Percentiles rank a stretch among this genome's conserved stretches.
Conservation (phyloP, 1,284 basidiomycete genomes). For the Marasmius tenuissimus region DNA sequence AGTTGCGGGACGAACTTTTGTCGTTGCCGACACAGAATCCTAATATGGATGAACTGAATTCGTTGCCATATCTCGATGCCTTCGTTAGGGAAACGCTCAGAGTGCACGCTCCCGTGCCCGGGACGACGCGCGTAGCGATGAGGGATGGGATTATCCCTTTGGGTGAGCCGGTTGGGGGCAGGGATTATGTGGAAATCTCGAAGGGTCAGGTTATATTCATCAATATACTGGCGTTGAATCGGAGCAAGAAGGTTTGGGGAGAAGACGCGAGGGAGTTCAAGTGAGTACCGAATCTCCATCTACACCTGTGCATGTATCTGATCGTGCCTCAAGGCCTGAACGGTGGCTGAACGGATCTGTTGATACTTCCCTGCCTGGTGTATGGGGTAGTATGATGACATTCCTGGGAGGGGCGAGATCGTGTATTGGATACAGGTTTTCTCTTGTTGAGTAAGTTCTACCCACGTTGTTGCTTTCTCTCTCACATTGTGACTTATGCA, state of each 20-base stretch:
- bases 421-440: slow-evolving; percentile 67
- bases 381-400: slow-evolving; percentile 58
- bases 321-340: slow-evolving; percentile 43
- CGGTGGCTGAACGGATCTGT: slow-evolving; percentile 54
- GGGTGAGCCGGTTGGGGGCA: slow-evolving; percentile 40
- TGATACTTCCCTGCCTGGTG: slow-evolving; percentile 48
- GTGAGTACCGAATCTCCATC: slow-evolving; percentile 26
- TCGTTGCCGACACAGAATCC: slow-evolving; percentile 49
- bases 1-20: slow-evolving; percentile 69
- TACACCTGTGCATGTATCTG: not conserved
- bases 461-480: no score
- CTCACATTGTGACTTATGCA: not conserved
- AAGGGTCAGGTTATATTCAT: slow-evolving; percentile 48
- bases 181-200: slow-evolving; percentile 30
- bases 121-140: slow-evolving; percentile 47
- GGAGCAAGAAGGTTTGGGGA: slow-evolving; percentile 51
- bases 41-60: slow-evolving; percentile 60
- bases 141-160: slow-evolving; percentile 63
- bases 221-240: slow-evolving; percentile 49
- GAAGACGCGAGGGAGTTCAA: slow-evolving; percentile 52
- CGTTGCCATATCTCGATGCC: slow-evolving; percentile 60
- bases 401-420: slow-evolving; percentile 62
- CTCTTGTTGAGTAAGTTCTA: not conserved
- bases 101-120: slow-evolving; percentile 60
- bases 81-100: slow-evolving; percentile 74